Evolutionary conservation across 225 moss, liverwort and hornwort species (phyloP).

Genomic region (Neckera pumila): DNA sequence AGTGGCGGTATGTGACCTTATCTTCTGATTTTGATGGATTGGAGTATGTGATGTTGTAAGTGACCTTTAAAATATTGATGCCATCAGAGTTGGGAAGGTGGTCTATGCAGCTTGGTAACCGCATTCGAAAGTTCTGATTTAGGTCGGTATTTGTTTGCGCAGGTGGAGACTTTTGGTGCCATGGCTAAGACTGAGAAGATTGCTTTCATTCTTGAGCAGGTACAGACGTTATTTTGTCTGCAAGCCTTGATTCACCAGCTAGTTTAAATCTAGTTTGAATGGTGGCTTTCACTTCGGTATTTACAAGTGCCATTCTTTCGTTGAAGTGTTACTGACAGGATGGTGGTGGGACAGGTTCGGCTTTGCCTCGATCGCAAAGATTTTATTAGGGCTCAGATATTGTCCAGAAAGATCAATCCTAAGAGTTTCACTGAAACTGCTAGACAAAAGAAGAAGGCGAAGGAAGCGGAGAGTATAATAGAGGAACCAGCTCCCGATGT

Average conservation of each 20-base stretch:
- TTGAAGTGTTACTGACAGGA: not conserved
- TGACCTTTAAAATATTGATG: not conserved
- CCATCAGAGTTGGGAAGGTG: not conserved
- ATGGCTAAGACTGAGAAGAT: conserved; percentile 99
- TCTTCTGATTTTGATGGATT: not conserved
- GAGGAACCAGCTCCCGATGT: conserved; percentile 88
- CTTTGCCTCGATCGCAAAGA: conserved; percentile 96
- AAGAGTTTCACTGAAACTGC: conserved; percentile 67
- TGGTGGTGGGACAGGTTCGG: conserved; percentile 57
- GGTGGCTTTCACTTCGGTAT: not conserved
- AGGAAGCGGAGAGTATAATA: conserved; percentile 85
- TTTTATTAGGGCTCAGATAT: conserved; percentile 96
- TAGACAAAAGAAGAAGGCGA: conserved; percentile 87
- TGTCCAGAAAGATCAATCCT: conserved; percentile 91
- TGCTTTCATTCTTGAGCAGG: conserved; percentile 98
- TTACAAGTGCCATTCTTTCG: not conserved
- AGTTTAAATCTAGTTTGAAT: not conserved
- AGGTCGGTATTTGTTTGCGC: not conserved
- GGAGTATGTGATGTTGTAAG: not conserved
- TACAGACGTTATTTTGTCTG: not conserved
- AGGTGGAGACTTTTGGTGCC: conserved; percentile 99
- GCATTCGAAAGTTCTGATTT: not conserved
- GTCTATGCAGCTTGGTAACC: not conserved
- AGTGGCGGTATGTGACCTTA: conserved; percentile 74
- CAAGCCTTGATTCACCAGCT: not conserved